These are phyloP conservation scores for Penicillium frequentans DNA, from an alignment of 2,329 filamentous ascomycete species.

Conservation along the genomic window DNA sequence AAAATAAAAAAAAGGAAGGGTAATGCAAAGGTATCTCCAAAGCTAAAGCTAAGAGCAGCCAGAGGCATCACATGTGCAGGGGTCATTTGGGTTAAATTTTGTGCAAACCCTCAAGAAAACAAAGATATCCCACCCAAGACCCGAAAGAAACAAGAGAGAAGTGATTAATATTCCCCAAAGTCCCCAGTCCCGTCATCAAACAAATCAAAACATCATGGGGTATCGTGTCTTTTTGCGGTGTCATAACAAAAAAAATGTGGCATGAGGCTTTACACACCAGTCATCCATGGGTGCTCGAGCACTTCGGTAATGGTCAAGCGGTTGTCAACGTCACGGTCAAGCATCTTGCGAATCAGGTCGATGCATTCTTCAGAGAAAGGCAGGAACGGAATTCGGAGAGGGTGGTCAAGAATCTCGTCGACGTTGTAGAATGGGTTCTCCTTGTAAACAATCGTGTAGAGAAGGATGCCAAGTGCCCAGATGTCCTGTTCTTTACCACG, in stretches of 20 bases:
- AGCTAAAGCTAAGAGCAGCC: neutral
- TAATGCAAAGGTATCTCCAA: neutral
- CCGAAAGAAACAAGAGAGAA: neutral
- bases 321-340: constrained; percentile 81
- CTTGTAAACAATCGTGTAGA: constrained; percentile 99
- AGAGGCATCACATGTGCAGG: constrained; percentile 4
- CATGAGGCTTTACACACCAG: constrained; percentile 18
- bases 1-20: neutral
- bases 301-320: constrained; percentile 86
- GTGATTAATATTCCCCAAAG: neutral
- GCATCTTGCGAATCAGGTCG: constrained; percentile 85
- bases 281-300: constrained; percentile 79
- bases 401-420: constrained; percentile 98
- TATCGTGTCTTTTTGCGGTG: constrained; percentile 26
- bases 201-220: constrained; percentile 27
- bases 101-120: constrained; percentile 4
- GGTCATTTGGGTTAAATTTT: neutral
- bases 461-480: constrained; percentile 92
- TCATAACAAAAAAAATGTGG: constrained; percentile 9
- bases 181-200: constrained; percentile 9
- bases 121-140: neutral
- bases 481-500: constrained; percentile 96
- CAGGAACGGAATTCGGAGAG: constrained; percentile 77
- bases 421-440: constrained; percentile 99
- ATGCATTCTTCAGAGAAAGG: constrained; percentile 78